A percentile compares a stretch with the other conserved stretches of the same genome.
These are phyloP conservation scores for Pleurotus sapidus DNA, from an alignment of 768 basidiomycete genomes.

Conservation along the genomic window DNA sequence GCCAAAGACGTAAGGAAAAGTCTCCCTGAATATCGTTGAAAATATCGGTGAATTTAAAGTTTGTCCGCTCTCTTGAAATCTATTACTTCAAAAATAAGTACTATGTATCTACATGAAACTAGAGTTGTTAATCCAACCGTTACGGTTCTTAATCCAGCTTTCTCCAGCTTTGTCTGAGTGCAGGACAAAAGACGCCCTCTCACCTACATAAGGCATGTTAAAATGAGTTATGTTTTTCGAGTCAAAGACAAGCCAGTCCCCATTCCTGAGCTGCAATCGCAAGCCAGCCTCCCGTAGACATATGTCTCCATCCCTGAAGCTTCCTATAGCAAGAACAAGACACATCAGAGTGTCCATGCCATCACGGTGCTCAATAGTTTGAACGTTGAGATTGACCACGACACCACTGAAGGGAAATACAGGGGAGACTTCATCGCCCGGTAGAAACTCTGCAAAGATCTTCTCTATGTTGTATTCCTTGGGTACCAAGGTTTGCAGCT, in stretches of 20 bases:
- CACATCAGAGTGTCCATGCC: slow-evolving; percentile 18
- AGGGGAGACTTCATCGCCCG: slow-evolving; percentile 11
- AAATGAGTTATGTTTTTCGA: slow-evolving; percentile 21
- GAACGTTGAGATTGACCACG: slow-evolving; percentile 21
- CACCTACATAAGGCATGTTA: slow-evolving; percentile 18
- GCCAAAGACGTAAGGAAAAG: too few relatives aligned
- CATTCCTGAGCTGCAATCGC: slow-evolving; percentile 13
- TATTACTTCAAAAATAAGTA: too few relatives aligned
- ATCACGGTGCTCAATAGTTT: slow-evolving; percentile 20
- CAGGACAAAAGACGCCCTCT: slow-evolving; percentile 16
- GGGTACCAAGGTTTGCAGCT: slow-evolving; percentile 1
- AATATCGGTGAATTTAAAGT: too few relatives aligned
- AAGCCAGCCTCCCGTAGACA: slow-evolving; percentile 21
- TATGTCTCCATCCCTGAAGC: slow-evolving; percentile 22
- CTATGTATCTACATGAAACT: too few relatives aligned
- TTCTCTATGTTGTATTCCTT: slow-evolving; percentile 9
- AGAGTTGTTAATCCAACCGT: background rate
- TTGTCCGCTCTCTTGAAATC: too few relatives aligned
- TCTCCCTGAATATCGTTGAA: too few relatives aligned
- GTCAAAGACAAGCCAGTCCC: slow-evolving; percentile 20
- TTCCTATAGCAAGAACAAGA: slow-evolving; percentile 17
- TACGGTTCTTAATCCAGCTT: slow-evolving; percentile 1
- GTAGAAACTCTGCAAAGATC: slow-evolving; percentile 13
- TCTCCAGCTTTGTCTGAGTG: slow-evolving; percentile 14
- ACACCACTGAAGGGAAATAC: slow-evolving; percentile 19